These are phyloP conservation scores for Prosopis cineraria DNA, from an alignment of 306 rosid genomes.

Conservation along the genomic window DNA sequence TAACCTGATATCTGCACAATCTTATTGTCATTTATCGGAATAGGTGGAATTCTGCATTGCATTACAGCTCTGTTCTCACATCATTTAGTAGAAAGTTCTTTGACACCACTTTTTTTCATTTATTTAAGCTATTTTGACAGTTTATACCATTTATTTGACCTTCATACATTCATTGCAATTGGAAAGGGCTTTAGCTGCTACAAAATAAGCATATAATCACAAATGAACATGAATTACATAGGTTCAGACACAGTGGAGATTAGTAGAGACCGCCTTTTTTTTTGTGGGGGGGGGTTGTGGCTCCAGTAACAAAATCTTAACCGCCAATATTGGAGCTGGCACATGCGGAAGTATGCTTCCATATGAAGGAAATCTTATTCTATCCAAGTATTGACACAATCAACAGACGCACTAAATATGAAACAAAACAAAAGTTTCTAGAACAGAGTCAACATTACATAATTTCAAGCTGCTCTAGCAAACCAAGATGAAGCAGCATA, in stretches of 20 bases:
- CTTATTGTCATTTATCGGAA: constrained; percentile 9
- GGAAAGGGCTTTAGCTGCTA: background rate
- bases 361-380: constrained; percentile 4
- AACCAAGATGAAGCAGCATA: constrained; percentile 44
- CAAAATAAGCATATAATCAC: background rate
- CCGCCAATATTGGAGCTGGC: background rate
- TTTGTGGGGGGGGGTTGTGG: background rate
- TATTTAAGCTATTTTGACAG: background rate
- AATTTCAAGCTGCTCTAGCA: constrained; percentile 25
- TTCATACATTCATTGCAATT: constrained; percentile 16
- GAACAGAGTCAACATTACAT: constrained; percentile 8
- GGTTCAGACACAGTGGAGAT: background rate
- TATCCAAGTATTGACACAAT: constrained; percentile 4
- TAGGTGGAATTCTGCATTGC: background rate
- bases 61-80: constrained; percentile 9
- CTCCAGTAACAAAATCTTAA: background rate
- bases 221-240: background rate
- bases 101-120: background rate
- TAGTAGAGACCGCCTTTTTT: background rate
- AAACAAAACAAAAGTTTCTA: constrained; percentile 1
- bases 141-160: background rate
- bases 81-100: constrained; percentile 15
- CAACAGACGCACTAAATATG: background rate
- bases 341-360: background rate
- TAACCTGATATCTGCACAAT: constrained; percentile 16